Base-by-base conservation (phyloP, 2,329 filamentous ascomycete genomes). In the Fusarium miscanthi region DNA sequence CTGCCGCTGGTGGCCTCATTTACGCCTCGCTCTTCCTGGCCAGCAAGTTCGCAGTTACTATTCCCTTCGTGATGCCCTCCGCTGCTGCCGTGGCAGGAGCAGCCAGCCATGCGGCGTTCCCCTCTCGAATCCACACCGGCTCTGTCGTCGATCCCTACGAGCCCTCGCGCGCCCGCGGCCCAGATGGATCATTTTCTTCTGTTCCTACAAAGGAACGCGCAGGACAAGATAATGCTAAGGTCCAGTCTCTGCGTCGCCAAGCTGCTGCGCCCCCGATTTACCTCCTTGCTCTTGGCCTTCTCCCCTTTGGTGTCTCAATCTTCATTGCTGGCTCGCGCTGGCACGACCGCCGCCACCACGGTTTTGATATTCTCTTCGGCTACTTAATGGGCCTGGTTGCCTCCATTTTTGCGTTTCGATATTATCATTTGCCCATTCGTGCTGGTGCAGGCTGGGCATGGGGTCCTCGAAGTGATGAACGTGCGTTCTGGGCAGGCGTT, bases 341-440 rank as follows among this genome's bases (percentile, higher is more conserved):
- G 88, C 94, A 92, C 66, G 92, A 98, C 81, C 97, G 92, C 83
- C 90, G 93, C 42, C 95, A 98, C 81, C 93, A 95, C 80, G 94
- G 92, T n/a, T 95, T 97, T 80, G 95, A 98, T 73, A 93, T 98
- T 73, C 83, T 98, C 5, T 94, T 93, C 70, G 95, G 95, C n/a
- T 92, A 91, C 61, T 73, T 93, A 17, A 92, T 98, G 69, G 95
- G 95, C 13, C 87, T 91, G 19, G 82, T 90, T 48, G 89, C 89
- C 41, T 89, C 93, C 25, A 91, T 91, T 79, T 90, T 95, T 74
- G 88, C 91, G 6, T 97, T 97, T 84, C 87, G 93, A 30, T 94
- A 92, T 84, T 98, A 97, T 79, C 94, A 98, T 79, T 84, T 96
- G 14, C 94, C 94, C 2, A 90, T 97, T 70, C 77, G 74, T 27